phyloP scores from a whole-genome alignment of 148 eudicot genomes.

The Rhododendron kiyosumense region DNA sequence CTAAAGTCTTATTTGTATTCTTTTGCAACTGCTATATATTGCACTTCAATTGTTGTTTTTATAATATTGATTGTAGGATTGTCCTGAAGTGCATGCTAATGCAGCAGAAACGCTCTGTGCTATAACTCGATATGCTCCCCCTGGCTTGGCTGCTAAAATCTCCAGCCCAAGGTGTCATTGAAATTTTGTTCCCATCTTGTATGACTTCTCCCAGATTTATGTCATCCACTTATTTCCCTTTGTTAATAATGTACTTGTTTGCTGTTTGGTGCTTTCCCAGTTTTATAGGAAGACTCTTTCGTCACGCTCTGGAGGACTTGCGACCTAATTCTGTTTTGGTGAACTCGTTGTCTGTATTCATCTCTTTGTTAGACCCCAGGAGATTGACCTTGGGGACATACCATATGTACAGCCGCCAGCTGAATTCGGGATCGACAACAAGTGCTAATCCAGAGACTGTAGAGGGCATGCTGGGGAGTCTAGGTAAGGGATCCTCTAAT shows the following conservation, averaged over 20 bases:
- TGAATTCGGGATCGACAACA: slow-evolving; percentile 51
- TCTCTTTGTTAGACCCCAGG: slow-evolving; percentile 92
- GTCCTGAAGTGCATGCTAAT: slow-evolving; percentile 96
- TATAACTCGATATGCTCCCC: slow-evolving; percentile 82
- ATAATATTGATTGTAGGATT: slow-evolving; percentile 51
- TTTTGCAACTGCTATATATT: background rate
- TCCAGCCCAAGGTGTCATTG: slow-evolving; percentile 76
- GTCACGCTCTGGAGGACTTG: slow-evolving; percentile 83
- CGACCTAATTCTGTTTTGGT: slow-evolving; percentile 92
- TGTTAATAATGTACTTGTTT: slow-evolving; percentile 5
- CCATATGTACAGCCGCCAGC: slow-evolving; percentile 68
- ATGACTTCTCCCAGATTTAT: background rate
- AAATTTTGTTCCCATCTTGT: background rate
- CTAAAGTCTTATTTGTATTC: background rate
- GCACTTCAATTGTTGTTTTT: background rate
- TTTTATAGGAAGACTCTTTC: slow-evolving; percentile 76
- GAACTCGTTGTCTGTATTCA: slow-evolving; percentile 77
- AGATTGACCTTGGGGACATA: slow-evolving; percentile 65
- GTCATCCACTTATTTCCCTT: background rate
- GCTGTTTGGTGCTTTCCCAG: slow-evolving; percentile 34
- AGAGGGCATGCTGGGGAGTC: slow-evolving; percentile 79
- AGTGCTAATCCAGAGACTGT: slow-evolving; percentile 74
- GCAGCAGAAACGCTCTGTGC: slow-evolving; percentile 92
- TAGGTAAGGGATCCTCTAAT: slow-evolving; percentile 43
- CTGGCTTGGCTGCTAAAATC: slow-evolving; percentile 73